Percentiles rank a stretch among this genome's conserved stretches.
Conservation (phyloP, 2,329 filamentous ascomycete species). For the Phialophora expanda region DNA sequence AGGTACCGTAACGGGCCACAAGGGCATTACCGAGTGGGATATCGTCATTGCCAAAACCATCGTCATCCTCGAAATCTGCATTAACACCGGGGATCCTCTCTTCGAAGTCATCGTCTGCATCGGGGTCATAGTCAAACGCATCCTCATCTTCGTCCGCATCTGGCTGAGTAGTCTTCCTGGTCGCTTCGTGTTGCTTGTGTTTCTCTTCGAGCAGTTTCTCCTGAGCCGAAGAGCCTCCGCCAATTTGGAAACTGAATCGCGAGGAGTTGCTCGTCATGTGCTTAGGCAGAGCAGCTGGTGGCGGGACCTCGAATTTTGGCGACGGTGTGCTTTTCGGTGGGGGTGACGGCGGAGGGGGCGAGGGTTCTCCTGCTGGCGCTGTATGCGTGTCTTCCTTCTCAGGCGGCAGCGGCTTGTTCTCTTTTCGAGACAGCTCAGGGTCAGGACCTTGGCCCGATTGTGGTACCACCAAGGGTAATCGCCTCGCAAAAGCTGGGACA, state of each 20-base stretch:
- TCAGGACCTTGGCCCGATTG: conserved; percentile 16
- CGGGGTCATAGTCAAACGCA: conserved; percentile 51
- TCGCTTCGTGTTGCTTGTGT: conserved; percentile 61
- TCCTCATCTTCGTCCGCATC: conserved; percentile 42
- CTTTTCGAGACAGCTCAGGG: conserved; percentile 11
- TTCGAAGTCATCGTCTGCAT: conserved; percentile 52
- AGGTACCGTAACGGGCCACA: conserved; percentile 25
- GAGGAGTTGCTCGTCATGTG: conserved; percentile 64
- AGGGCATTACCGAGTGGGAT: conserved; percentile 23
- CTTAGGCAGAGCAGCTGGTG: conserved; percentile 47
- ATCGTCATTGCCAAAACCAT: conserved; percentile 42
- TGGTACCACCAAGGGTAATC: conserved; percentile 44
- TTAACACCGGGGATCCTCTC: conserved; percentile 57
- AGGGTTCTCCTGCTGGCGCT: conserved; percentile 21
- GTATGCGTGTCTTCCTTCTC: conserved; percentile 22
- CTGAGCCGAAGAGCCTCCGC: conserved; percentile 61
- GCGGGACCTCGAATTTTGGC: conserved; percentile 34
- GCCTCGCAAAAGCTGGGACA: conserved; percentile 53
- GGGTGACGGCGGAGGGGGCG: conserved; percentile 35
- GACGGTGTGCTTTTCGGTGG: conserved; percentile 36
- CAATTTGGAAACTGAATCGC: conserved; percentile 69
- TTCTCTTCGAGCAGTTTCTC: conserved; percentile 68
- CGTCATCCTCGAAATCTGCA: conserved; percentile 51
- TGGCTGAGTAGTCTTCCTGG: conserved; percentile 44
- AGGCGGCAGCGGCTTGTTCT: conserved; percentile 12